Evolutionary conservation across 306 rosid genomes (phyloP), one percentile per base, ranked within the genome.

Genomic region (Corylus americana): DNA sequence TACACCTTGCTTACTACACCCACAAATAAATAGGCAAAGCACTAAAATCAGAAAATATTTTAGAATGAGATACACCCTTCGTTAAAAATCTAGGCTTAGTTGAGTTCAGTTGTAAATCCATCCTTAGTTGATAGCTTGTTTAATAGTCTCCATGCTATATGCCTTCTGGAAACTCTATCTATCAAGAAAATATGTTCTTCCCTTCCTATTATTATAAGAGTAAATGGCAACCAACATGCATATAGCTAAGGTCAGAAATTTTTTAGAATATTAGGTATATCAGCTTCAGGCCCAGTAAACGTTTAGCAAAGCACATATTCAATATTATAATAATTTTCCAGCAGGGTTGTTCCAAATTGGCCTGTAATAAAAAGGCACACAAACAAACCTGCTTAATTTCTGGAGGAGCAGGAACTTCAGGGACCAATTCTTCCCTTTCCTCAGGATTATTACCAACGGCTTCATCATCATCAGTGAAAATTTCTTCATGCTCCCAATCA

Each of bases 401-500:
- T 20, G 98, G 97, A 80, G 97, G 97, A 75, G 98, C 94, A 74
- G 97, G 98, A 76, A 90, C 88, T 86, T 94, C 98, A 49, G 97
- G 98, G 82, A 91, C 98, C 78, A 94, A 85, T 79, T 94, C 97
- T 84, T 94, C 98, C 87, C 97, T 91, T 85, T 94, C 98, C 84
- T 91, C 97, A 10, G 92, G 90, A 85, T 92, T 93, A 71, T 90
- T 93, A 73, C 97, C 98, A 85, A 92, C 95, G 25, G 92, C 93
- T 90, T 94, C 97, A 80, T 94, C 98, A 31, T 94, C 98, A 87
- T 94, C 98, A 13, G 98, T 94, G 86, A 94, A 94, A 73, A 92
- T 94, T 75, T 94, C 97, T 83, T 91, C 98, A 74, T 94, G 98
- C 88, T 94, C 98, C 98, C 97, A 94, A 83, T 94, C 97, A 83